Evolutionary conservation across 169 alveolate species (phyloP).

Genomic region (Eimeria tenella): DNA sequence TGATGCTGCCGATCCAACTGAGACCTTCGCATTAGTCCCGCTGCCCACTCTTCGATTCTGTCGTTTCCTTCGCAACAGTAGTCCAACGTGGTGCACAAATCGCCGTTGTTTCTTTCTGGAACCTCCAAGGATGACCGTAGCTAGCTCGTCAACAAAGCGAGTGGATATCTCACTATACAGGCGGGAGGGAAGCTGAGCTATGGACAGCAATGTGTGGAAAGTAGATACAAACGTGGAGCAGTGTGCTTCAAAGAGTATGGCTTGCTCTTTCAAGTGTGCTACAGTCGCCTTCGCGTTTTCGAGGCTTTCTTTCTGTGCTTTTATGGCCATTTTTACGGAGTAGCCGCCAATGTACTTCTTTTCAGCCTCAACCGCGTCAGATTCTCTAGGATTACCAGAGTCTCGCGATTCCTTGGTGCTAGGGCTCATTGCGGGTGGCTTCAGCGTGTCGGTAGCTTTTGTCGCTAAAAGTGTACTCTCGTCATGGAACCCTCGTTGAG

Average conservation of each 20-base stretch:
- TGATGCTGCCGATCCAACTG: background rate
- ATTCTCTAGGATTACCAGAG: background rate
- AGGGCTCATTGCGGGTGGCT: background rate
- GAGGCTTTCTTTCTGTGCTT: conserved; percentile 9
- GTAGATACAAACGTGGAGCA: conserved; percentile 2
- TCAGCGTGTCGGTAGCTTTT: no score
- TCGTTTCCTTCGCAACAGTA: background rate
- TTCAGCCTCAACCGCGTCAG: background rate
- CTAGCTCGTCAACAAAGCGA: conserved; percentile 21
- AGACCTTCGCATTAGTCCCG: background rate
- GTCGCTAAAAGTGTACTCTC: background rate
- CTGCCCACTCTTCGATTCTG: background rate
- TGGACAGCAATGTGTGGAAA: conserved; percentile 33
- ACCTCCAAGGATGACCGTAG: conserved; percentile 20
- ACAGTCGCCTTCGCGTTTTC: conserved; percentile 45
- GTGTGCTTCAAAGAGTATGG: conserved; percentile 37
- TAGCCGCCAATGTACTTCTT: background rate
- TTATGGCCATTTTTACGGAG: background rate
- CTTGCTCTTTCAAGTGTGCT: conserved; percentile 15
- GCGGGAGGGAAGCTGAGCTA: conserved; percentile 60
- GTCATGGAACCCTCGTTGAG: background rate
- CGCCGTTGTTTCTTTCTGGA: background rate
- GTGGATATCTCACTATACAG: conserved; percentile 2
- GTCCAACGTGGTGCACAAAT: background rate
- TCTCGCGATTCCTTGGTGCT: background rate